A percentile compares a stretch with the other conserved stretches of the same genome.
Conservation (phyloP, 768 basidiomycete species). For the Auriscalpium vulgare region DNA sequence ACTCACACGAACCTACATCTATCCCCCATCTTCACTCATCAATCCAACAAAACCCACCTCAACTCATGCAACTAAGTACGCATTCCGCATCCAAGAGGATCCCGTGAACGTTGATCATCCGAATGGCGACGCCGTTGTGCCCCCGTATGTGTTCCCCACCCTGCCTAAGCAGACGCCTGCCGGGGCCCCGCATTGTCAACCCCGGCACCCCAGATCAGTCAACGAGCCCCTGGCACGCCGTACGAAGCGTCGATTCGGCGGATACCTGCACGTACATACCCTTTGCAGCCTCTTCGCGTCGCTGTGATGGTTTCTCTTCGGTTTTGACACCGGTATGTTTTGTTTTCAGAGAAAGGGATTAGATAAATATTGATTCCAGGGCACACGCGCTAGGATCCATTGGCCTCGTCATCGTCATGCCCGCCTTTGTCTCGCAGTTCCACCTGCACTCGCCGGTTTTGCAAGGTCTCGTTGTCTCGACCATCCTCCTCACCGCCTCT, state of each 20-base stretch:
- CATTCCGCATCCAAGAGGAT: no score
- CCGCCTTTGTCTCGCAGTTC: slow-evolving; percentile 32
- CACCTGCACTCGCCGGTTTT: slow-evolving; percentile 28
- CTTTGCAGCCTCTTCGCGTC: slow-evolving; percentile 1
- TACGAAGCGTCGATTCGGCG: background rate
- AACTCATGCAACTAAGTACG: slow-evolving; percentile 11
- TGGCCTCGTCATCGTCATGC: slow-evolving; percentile 41
- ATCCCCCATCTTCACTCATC: no score
- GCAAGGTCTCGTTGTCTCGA: no score
- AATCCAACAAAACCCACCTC: no score
- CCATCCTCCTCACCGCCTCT: slow-evolving; percentile 34
- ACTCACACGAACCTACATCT: no score
- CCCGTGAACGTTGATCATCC: no score
- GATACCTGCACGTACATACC: background rate
- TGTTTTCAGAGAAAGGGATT: background rate
- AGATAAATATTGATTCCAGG: background rate
- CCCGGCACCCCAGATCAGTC: no score
- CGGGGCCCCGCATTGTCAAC: no score
- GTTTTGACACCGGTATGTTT: slow-evolving; percentile 25
- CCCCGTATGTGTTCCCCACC: no score
- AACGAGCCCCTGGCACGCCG: no score
- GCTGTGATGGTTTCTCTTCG: slow-evolving; percentile 25
- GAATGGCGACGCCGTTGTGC: no score
- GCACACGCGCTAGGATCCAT: slow-evolving; percentile 19
- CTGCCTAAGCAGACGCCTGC: no score